Conservation (phyloP, 129 eudicot genomes). For the Flaveria ramosissima region DNA sequence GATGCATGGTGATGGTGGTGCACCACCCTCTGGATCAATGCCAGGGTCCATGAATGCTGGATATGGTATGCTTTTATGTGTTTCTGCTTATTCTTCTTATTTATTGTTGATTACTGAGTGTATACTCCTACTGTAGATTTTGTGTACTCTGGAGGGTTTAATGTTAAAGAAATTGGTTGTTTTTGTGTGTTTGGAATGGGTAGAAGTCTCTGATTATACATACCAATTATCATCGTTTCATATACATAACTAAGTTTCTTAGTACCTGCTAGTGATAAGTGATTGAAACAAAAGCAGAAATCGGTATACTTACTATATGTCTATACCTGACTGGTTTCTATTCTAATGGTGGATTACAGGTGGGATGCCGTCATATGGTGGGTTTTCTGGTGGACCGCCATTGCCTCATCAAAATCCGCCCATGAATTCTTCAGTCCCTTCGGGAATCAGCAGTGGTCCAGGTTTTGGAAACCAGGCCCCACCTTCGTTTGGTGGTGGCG, state of each 20-base stretch:
- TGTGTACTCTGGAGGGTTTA: too few relatives aligned
- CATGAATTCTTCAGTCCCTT: constrained; percentile 36
- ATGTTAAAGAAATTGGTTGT: too few relatives aligned
- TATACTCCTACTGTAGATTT: not conserved
- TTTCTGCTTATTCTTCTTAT: not conserved
- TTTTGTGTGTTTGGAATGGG: constrained; percentile 1
- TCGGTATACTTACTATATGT: not conserved
- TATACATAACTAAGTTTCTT: not conserved
- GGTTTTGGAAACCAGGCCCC: constrained; percentile 63
- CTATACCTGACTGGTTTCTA: constrained; percentile 1
- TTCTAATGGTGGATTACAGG: constrained; percentile 35
- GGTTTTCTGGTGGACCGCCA: constrained; percentile 49
- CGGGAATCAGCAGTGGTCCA: constrained; percentile 40
- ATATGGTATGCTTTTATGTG: constrained; percentile 26
- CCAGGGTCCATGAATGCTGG: constrained; percentile 41
- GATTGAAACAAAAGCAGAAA: not conserved
- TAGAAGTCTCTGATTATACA: not conserved
- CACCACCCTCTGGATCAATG: constrained; percentile 22
- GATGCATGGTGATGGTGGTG: constrained; percentile 29
- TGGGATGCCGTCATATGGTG: constrained; percentile 34
- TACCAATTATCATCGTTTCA: too few relatives aligned
- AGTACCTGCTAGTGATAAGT: not conserved
- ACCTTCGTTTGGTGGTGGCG: constrained; percentile 34
- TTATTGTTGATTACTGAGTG: not conserved
- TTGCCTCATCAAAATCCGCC: constrained; percentile 46